phyloP scores from a whole-genome alignment of 73 alveolate genomes.

The Tetrahymena thermophila region DNA sequence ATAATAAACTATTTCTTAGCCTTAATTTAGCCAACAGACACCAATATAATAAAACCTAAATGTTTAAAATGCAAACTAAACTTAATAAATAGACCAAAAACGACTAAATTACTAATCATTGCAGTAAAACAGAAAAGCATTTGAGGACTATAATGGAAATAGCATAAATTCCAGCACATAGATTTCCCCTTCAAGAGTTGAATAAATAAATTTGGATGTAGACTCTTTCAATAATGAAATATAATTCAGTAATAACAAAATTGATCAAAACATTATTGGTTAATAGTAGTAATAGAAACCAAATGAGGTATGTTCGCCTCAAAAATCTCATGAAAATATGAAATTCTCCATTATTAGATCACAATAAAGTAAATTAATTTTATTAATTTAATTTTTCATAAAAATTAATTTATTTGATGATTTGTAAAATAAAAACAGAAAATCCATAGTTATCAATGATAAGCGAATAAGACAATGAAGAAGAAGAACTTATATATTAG shows the following conservation, averaged over 20 bases:
- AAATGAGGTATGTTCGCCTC: neutral
- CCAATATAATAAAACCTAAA: neutral
- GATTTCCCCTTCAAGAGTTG: neutral
- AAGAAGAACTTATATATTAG: neutral
- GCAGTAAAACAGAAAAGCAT: neutral
- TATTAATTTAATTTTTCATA: no score
- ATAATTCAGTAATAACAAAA: neutral
- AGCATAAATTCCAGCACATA: neutral
- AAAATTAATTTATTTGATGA: no score
- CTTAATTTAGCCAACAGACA: neutral
- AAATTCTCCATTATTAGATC: neutral
- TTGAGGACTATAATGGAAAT: neutral
- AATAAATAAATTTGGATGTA: neutral
- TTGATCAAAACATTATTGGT: neutral
- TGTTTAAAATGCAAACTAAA: neutral
- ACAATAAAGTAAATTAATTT: neutral
- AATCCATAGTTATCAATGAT: neutral
- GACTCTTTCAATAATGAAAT: neutral
- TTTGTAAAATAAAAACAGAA: neutral
- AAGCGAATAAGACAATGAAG: neutral
- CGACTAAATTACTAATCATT: neutral
- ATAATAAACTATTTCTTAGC: neutral
- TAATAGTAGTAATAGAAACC: neutral
- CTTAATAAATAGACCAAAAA: neutral
- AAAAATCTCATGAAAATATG: neutral